Base-by-base conservation (phyloP, 1,139 yeast species). In the Yamadazyma aaseri region DNA sequence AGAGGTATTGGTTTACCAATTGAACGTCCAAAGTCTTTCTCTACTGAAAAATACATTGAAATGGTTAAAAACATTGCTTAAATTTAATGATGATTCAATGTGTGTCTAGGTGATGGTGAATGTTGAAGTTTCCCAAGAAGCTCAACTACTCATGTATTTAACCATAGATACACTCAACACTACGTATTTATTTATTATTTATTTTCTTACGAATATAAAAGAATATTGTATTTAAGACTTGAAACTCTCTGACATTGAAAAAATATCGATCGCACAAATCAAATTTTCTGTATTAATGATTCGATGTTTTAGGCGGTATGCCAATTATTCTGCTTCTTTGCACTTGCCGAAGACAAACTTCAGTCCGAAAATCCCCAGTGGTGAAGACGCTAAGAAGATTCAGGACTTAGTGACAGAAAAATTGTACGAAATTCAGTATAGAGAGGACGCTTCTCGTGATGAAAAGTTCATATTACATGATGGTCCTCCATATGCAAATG, bases 401-500 rank as follows among this genome's bases (percentile, higher is more conserved):
- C 54, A 65, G 2, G 39, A 51, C n/a, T 37, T 46, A 17, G 46
- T 65, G 3, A 53, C 68, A 17, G 50, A 52, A 26, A 55, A 55
- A 6, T 49, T 70, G 27, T 68, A 67, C 40, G 31, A 50, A 7
- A 63, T 72, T 71, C 77, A 53, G 46, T 28, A 16, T 18, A 7
- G 25, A 6, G 20, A 29, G 25, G 22, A 11, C 14, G 17, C 28
- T 3, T 51, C 60, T 1, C 58, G 64, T 18, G 6, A 11, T 13
- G 27, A 26, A 17, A 45, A 66, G n/a, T 87, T 86, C 46, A 71
- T 84, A 1, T 64, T 92, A 3, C 97, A 90, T 47, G 99, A 92
- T 60, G 99, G 99, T 0, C 99, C 99, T 0, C 99, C 99, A 0
- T 92, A 90, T 60, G 97, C 98, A 9, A 92, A 92, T 54, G 98